phyloP scores from a whole-genome alignment of 2,329 filamentous ascomycete genomes.

The Moelleriella libera region DNA sequence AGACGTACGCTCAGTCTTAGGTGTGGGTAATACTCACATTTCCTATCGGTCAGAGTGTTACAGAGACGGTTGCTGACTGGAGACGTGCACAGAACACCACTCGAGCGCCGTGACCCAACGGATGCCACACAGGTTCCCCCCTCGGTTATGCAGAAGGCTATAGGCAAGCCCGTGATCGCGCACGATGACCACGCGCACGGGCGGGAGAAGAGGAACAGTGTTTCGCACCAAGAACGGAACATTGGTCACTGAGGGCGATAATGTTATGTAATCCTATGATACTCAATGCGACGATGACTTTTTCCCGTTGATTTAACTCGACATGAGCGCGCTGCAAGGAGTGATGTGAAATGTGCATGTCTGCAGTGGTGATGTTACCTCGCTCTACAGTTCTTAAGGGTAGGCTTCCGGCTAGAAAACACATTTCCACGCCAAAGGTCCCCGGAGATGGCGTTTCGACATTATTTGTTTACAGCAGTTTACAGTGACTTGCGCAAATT shows the following conservation, averaged over 20 bases:
- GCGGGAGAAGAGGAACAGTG: constrained; percentile 30
- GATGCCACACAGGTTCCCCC: constrained; percentile 45
- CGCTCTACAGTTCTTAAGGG: too few relatives aligned
- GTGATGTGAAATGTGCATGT: neutral
- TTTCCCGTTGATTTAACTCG: neutral
- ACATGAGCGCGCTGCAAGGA: neutral
- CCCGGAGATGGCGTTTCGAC: too few relatives aligned
- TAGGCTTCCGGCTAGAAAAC: too few relatives aligned
- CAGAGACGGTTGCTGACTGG: neutral
- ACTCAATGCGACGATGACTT: neutral
- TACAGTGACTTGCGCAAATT: too few relatives aligned
- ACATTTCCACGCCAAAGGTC: too few relatives aligned
- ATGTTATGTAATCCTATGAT: neutral
- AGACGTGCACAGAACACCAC: neutral
- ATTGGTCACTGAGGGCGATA: neutral
- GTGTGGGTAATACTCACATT: constrained; percentile 9
- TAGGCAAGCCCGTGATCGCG: constrained; percentile 29
- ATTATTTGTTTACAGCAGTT: too few relatives aligned
- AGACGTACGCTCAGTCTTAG: constrained; percentile 25
- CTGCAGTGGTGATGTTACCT: neutral
- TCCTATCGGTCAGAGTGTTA: neutral
- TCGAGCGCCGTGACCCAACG: constrained; percentile 27
- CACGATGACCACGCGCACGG: constrained; percentile 29
- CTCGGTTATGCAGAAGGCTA: constrained; percentile 31
- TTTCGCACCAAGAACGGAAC: constrained; percentile 13